Evolutionary conservation across 441 rosid genomes (phyloP).

Genomic region (Flueggea neowawraea): DNA sequence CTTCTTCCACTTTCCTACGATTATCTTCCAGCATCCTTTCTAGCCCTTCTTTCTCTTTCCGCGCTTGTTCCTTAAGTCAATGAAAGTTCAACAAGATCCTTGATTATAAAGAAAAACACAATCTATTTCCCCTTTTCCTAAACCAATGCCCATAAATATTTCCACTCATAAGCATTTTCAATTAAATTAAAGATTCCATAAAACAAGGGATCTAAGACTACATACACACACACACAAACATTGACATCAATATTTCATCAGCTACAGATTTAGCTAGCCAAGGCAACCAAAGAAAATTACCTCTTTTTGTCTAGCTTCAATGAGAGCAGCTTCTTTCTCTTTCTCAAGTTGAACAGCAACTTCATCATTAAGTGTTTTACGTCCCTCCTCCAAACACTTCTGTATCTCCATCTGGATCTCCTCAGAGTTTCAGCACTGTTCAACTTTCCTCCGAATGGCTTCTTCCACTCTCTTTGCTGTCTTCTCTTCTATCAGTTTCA

Average conservation of each 20-base stretch:
- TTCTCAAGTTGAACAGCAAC: constrained; percentile 84
- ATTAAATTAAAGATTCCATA: too few species aligned
- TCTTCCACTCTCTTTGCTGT: constrained; percentile 85
- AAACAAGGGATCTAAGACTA: too few species aligned
- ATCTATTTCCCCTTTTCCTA: too few species aligned
- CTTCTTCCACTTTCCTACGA: constrained; percentile 71
- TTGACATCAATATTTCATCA: too few species aligned
- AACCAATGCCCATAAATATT: too few species aligned
- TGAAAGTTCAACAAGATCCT: background rate
- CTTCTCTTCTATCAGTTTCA: constrained; percentile 90
- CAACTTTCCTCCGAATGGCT: constrained; percentile 69
- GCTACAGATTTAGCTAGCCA: background rate
- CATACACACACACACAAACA: too few species aligned
- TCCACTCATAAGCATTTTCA: too few species aligned
- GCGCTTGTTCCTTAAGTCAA: constrained; percentile 60
- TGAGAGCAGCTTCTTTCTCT: constrained; percentile 69
- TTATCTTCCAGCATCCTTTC: constrained; percentile 84
- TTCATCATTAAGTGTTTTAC: constrained; percentile 66
- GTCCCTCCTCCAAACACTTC: constrained; percentile 67
- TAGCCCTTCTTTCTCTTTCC: constrained; percentile 65
- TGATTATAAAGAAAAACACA: too few species aligned
- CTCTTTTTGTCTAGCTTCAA: constrained; percentile 77
- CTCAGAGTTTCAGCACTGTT: constrained; percentile 73
- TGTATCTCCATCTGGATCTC: constrained; percentile 70
- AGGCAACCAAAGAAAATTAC: constrained; percentile 26